These are phyloP conservation scores for Dictyophora rubrovolvata DNA, from an alignment of 768 basidiomycete genomes.

Conservation along the genomic window DNA sequence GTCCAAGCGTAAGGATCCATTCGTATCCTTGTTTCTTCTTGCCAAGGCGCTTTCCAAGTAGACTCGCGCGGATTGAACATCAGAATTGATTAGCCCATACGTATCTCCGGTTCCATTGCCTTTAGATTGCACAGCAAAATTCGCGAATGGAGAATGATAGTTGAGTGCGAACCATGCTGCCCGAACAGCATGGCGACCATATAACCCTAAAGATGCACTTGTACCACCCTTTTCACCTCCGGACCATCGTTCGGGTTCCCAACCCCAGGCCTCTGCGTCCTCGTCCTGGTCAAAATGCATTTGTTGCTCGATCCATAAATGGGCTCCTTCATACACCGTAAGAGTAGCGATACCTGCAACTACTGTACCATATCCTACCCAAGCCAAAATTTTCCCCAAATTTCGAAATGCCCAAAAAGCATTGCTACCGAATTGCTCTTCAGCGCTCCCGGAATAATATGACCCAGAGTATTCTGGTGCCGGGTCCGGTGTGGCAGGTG, in stretches of 20 bases:
- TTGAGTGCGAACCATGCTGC: slow-evolving; percentile 64
- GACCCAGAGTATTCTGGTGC: neutral
- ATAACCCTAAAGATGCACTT: slow-evolving; percentile 57
- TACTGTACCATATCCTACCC: slow-evolving; percentile 3
- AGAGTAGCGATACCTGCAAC: slow-evolving; percentile 32
- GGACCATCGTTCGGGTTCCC: slow-evolving; percentile 51
- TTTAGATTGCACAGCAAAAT: slow-evolving; percentile 29
- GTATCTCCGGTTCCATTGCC: slow-evolving; percentile 23
- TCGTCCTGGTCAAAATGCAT: slow-evolving; percentile 41
- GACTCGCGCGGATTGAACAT: slow-evolving; percentile 41
- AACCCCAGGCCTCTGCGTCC: slow-evolving; percentile 51
- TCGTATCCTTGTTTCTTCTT: slow-evolving; percentile 17
- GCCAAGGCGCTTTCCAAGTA: slow-evolving; percentile 41
- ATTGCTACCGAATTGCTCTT: neutral
- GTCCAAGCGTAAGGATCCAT: slow-evolving; percentile 34
- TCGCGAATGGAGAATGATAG: slow-evolving; percentile 35
- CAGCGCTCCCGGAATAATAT: neutral
- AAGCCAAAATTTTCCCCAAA: neutral
- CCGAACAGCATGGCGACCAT: slow-evolving; percentile 50
- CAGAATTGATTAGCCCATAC: slow-evolving; percentile 42
- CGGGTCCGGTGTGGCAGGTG: neutral
- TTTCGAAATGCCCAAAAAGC: slow-evolving; percentile 3
- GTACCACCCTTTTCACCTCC: slow-evolving; percentile 43
- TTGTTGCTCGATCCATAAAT: slow-evolving; percentile 55
- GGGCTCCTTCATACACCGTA: slow-evolving; percentile 44